Conservation (phyloP, 768 basidiomycete genomes). For the Antrodiella citrinella region DNA sequence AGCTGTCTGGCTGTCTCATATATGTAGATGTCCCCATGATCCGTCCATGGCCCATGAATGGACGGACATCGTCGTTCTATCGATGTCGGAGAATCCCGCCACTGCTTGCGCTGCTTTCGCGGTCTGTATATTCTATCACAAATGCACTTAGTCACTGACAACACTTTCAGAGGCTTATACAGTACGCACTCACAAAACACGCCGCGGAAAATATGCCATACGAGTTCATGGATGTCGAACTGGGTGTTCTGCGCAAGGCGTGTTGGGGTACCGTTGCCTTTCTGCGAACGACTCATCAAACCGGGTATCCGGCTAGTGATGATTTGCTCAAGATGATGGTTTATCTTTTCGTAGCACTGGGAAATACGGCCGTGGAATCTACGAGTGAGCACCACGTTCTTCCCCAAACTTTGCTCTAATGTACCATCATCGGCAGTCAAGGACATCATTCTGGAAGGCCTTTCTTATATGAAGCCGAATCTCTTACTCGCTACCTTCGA, state of each 20-base stretch:
- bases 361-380: not conserved
- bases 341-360: slow-evolving; percentile 10
- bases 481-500: slow-evolving; percentile 1
- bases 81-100: not conserved
- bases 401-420: not conserved
- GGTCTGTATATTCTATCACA: not conserved
- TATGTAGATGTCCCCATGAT: not conserved
- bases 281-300: slow-evolving; percentile 8
- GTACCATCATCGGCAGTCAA: slow-evolving; percentile 19
- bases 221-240: not conserved
- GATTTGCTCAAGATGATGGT: slow-evolving; percentile 5
- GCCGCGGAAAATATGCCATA: not conserved
- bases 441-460: slow-evolving; percentile 25
- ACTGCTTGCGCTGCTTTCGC: not conserved
- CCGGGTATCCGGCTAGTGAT: not conserved
- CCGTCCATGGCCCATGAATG: not conserved
- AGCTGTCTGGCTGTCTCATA: slow-evolving; percentile 7
- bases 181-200: too few relatives aligned
- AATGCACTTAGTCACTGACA: too few relatives aligned
- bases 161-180: not conserved
- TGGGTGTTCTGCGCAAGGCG: slow-evolving; percentile 3
- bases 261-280: slow-evolving; percentile 11
- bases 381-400: slow-evolving; percentile 5
- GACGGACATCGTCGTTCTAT: not conserved
- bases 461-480: slow-evolving; percentile 15